Evolutionary conservation across 208 protist genomes (phyloP), one percentile per base, ranked within the genome.

Genomic region (Tritrichomonas musculus): DNA sequence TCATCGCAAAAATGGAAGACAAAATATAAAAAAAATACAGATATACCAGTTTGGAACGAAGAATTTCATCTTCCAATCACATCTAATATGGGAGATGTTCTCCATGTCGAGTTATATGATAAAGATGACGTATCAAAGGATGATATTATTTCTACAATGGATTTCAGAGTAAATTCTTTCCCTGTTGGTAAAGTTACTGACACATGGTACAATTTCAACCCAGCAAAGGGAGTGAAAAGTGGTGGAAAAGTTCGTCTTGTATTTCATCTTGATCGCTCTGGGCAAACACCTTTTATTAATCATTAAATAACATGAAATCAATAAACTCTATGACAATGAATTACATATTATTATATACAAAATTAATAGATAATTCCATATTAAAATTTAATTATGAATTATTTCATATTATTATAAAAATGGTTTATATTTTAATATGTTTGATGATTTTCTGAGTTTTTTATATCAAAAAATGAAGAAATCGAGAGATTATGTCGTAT

Each of bases 1-100:
- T n/a, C n/a, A n/a, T n/a, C n/a, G n/a, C n/a, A n/a, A n/a, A n/a
- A n/a, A n/a, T n/a, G 14, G 14, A 53, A 47, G n/a, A 11, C 73
- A 36, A 22, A 47, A 50, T 82, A n/a, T 47, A 11, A 33, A 82
- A 13, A 82, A 82, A 50, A 82, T 5, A 53, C 73, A 50, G 47
- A 50, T n/a, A 82, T n/a, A 9, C 73, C 73, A n/a, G 73, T 82
- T 30, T 82, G 73, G 73, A 50, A 82, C 25, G 41, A 82, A 82
- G 73, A 82, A 11, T 82, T 82, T 30, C 73, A 82, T 53, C 25
- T 82, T n/a, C 41, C 33, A 20, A 50, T 82, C 3, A 36, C 47
- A 53, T 20, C 25, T 53, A 49, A 11, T 22, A 47, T 20, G 1
- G 50, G 25, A 50, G 73, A 82, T 53, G 50, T 41, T 33, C 30